A percentile compares a stretch with the other conserved stretches of the same genome.
Conservation (phyloP, 805 yeast genomes). For the Zygotorulaspora danielsina region DNA sequence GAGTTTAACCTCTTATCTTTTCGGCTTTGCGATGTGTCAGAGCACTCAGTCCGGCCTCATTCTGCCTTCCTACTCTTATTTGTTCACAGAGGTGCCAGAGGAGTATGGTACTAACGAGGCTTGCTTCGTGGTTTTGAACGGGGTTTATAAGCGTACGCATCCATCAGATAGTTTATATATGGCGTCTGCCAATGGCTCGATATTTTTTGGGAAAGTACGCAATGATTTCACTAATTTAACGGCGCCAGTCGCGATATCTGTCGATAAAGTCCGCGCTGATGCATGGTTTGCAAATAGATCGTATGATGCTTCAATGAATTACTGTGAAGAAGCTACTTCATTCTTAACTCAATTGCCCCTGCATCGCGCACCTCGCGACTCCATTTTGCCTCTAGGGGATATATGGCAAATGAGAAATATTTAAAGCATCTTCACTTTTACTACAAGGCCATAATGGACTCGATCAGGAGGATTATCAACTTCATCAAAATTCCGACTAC, state of each 20-base stretch:
- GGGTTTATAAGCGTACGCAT: background rate
- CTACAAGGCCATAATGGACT: background rate
- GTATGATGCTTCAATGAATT: background rate
- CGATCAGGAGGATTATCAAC: background rate
- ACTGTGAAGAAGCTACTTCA: background rate
- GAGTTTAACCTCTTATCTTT: background rate
- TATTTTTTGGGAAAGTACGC: background rate
- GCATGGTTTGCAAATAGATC: background rate
- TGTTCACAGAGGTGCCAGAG: conserved; percentile 1
- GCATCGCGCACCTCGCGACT: background rate
- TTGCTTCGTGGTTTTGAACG: background rate
- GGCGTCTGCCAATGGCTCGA: background rate
- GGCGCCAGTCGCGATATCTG: background rate
- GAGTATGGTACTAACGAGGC: background rate
- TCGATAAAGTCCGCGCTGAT: background rate
- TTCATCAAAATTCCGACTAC: too few species aligned
- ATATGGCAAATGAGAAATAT: background rate
- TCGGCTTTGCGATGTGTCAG: background rate
- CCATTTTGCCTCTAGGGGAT: background rate
- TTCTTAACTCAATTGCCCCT: background rate
- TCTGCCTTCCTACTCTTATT: conserved; percentile 1
- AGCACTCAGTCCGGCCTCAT: background rate
- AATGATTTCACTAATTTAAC: background rate
- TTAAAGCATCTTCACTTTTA: background rate
- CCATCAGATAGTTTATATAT: background rate